Evolutionary conservation across 306 rosid genomes (phyloP).

Genomic region (Heteromeles arbutifolia): DNA sequence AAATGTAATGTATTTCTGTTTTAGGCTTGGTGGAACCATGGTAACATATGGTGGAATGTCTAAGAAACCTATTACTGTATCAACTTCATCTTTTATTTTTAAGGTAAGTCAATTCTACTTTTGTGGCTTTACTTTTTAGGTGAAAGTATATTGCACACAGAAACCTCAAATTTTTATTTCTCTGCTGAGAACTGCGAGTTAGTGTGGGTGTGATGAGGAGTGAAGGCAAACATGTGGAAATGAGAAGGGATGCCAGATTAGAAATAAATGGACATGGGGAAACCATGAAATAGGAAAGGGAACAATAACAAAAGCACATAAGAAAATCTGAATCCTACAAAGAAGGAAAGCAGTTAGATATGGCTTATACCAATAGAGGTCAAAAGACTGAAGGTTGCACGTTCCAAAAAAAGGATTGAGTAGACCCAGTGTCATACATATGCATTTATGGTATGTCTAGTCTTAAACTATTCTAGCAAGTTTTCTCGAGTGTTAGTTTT

Average conservation of each 20-base stretch:
- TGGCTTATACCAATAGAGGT: neutral
- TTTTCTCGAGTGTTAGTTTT: neutral
- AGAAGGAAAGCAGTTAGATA: neutral
- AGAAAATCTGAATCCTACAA: neutral
- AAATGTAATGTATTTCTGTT: slow-evolving; percentile 10
- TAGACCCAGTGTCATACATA: neutral
- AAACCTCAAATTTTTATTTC: too few relatives aligned
- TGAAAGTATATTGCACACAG: too few relatives aligned
- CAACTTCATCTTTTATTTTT: slow-evolving; percentile 88
- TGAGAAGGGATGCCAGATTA: neutral
- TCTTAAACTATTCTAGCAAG: neutral
- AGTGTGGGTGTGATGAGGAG: neutral
- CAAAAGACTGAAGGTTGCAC: neutral
- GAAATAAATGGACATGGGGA: neutral
- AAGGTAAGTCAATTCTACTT: slow-evolving; percentile 39
- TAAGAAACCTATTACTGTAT: slow-evolving; percentile 64
- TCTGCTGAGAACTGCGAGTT: too few relatives aligned
- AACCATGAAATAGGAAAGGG: neutral
- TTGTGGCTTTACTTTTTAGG: neutral
- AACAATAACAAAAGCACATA: neutral
- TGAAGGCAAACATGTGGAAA: neutral
- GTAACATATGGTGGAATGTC: slow-evolving; percentile 99
- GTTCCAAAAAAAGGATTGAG: neutral
- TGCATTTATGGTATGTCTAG: neutral
- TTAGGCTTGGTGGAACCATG: slow-evolving; percentile 80